phyloP scores from a whole-genome alignment of 306 rosid species.

The Elaeagnus macrophylla region DNA sequence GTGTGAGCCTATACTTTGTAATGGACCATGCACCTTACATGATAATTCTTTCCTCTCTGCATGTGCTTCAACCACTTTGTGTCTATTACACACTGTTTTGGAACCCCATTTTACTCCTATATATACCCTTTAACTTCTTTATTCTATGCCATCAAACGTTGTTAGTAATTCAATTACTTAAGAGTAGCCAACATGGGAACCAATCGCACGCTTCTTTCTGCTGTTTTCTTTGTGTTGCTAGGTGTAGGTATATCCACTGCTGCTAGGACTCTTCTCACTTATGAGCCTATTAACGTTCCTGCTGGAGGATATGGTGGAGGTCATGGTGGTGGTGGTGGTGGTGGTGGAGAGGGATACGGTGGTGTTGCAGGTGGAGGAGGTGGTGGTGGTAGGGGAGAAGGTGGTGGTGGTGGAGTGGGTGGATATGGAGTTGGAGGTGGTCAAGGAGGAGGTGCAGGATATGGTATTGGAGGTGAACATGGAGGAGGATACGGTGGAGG shows the following conservation, averaged over 20 bases:
- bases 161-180: background rate
- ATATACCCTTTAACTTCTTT: conserved; percentile 25
- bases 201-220: conserved; percentile 11
- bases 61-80: conserved; percentile 46
- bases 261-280: conserved; percentile 38
- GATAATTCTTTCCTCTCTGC: conserved; percentile 11
- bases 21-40: conserved; percentile 20
- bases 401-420: conserved; percentile 27
- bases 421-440: conserved; percentile 28
- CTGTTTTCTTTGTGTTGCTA: conserved; percentile 36
- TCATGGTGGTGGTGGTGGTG: conserved; percentile 6
- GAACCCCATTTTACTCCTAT: conserved; percentile 31
- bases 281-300: conserved; percentile 17
- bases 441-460: conserved; percentile 16
- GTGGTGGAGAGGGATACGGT: conserved; percentile 29
- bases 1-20: background rate
- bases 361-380: conserved; percentile 31
- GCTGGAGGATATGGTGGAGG: conserved; percentile 15
- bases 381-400: conserved; percentile 7
- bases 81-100: conserved; percentile 18
- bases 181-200: conserved; percentile 30
- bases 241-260: conserved; percentile 50
- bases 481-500: conserved; percentile 29
- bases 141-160: conserved; percentile 15
- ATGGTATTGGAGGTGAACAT: conserved; percentile 19